Percentiles rank a stretch among this genome's conserved stretches.
Conservation (phyloP, 1,139 yeast genomes). For the Pichia terricola region DNA sequence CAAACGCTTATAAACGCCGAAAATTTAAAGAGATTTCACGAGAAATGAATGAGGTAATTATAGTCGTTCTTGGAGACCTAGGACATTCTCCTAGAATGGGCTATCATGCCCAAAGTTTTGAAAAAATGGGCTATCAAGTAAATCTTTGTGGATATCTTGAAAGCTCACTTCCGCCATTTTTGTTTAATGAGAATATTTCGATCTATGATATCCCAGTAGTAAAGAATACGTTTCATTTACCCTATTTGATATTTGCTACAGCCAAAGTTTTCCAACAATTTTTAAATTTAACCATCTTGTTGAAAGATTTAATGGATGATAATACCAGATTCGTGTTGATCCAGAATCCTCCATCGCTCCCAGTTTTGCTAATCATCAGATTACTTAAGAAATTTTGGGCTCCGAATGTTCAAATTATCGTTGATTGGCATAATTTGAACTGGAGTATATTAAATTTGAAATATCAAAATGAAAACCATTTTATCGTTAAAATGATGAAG, state of each 20-base stretch:
- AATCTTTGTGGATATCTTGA: constrained; percentile 81
- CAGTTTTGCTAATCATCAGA: constrained; percentile 59
- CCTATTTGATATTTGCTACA: constrained; percentile 50
- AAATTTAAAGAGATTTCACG: constrained; percentile 8
- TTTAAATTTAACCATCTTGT: constrained; percentile 33
- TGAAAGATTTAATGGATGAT: constrained; percentile 51
- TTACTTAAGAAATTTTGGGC: constrained; percentile 42
- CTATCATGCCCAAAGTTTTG: constrained; percentile 78
- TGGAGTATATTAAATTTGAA: constrained; percentile 71
- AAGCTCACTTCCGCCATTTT: constrained; percentile 40
- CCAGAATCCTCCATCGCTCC: constrained; percentile 93
- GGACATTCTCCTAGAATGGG: constrained; percentile 96
- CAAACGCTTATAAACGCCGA: constrained; percentile 26
- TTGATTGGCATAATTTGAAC: constrained; percentile 97
- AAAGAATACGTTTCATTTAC: constrained; percentile 34
- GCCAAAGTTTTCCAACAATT: constrained; percentile 54
- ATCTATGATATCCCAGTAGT: constrained; percentile 41
- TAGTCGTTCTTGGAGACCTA: constrained; percentile 84
- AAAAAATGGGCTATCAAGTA: constrained; percentile 62
- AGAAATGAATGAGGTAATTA: constrained; percentile 39
- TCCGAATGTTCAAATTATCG: constrained; percentile 52
- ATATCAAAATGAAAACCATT: constrained; percentile 44
- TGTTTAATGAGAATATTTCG: constrained; percentile 34
- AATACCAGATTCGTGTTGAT: constrained; percentile 52
- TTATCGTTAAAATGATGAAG: constrained; percentile 51